Percentiles rank a stretch among this genome's conserved stretches.
Evolutionary conservation across 345 rosid species (phyloP).

Genomic region (Moricandia arvensis): DNA sequence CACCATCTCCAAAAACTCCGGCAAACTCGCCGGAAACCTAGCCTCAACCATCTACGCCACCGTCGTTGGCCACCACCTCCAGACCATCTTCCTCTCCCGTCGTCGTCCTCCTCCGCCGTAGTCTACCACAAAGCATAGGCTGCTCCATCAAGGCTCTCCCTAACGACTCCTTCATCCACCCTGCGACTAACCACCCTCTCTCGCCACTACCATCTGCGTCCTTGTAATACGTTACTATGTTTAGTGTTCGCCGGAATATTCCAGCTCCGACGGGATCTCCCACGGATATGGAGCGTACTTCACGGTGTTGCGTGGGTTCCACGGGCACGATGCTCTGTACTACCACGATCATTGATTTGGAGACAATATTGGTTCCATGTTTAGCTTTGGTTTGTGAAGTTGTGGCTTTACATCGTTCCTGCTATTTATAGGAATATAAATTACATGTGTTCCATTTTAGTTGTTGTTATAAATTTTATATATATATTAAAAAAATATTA

Average conservation of each 20-base stretch:
- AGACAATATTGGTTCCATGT: conserved; percentile 31
- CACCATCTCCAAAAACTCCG: conserved; percentile 50
- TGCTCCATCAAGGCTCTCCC: conserved; percentile 53
- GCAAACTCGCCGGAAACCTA: conserved; percentile 40
- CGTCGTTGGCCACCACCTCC: conserved; percentile 71
- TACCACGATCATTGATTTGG: conserved; percentile 45
- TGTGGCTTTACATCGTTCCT: neutral
- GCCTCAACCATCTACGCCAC: conserved; percentile 77
- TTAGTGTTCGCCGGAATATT: conserved; percentile 48
- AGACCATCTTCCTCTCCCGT: conserved; percentile 37
- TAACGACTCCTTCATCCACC: conserved; percentile 78
- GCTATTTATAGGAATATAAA: conserved; percentile 18
- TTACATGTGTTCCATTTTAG: no score
- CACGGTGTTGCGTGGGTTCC: conserved; percentile 51
- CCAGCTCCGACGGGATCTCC: conserved; percentile 37
- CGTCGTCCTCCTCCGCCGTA: conserved; percentile 35
- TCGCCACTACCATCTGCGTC: conserved; percentile 38
- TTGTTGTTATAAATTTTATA: no score
- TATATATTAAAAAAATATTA: no score
- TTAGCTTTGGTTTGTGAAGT: neutral
- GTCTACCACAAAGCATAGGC: conserved; percentile 62
- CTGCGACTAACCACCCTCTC: conserved; percentile 62
- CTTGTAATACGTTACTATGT: conserved; percentile 51
- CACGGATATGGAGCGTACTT: conserved; percentile 40
- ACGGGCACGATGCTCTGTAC: conserved; percentile 54